phyloP scores from a whole-genome alignment of 2,329 filamentous ascomycete genomes.

The Aspergillus uvarum region DNA sequence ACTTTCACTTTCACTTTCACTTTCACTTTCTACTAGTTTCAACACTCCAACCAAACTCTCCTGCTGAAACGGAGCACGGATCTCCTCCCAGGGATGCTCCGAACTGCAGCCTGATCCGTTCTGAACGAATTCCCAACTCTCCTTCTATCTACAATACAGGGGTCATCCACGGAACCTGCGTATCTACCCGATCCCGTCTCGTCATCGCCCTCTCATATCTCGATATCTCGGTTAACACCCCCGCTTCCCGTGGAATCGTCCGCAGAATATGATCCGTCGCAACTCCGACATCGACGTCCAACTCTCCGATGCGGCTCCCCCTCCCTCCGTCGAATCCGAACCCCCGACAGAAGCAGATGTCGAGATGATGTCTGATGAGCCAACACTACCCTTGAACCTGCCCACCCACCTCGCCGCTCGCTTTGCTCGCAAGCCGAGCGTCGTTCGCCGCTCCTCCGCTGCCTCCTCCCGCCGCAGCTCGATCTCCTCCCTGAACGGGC shows the following conservation, averaged over 20 bases:
- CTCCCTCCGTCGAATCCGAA: conserved; percentile 27
- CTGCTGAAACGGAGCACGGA: conserved; percentile 38
- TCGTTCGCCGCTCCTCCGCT: conserved; percentile 59
- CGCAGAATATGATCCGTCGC: conserved; percentile 39
- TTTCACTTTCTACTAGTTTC: conserved; percentile 5
- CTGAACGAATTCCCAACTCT: background rate
- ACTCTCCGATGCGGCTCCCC: conserved; percentile 36
- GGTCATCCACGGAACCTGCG: background rate
- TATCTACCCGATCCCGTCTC: background rate
- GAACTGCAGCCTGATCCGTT: background rate
- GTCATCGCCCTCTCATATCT: conserved; percentile 1
- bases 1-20: too few relatives aligned
- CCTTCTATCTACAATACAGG: background rate
- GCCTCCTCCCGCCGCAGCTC: conserved; percentile 65
- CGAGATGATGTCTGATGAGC: conserved; percentile 44
- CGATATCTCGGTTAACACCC: background rate
- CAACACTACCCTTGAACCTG: conserved; percentile 47
- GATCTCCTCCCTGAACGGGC: conserved; percentile 58
- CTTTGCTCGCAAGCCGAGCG: conserved; percentile 56
- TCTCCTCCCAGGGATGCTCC: conserved; percentile 24
- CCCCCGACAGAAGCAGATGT: conserved; percentile 36
- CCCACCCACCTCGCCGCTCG: conserved; percentile 64
- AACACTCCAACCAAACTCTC: conserved; percentile 5
- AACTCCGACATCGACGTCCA: conserved; percentile 45
- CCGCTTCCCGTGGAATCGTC: background rate